Conservation (phyloP, 371 early-diverging fungal species). For the Smittium culicis region DNA sequence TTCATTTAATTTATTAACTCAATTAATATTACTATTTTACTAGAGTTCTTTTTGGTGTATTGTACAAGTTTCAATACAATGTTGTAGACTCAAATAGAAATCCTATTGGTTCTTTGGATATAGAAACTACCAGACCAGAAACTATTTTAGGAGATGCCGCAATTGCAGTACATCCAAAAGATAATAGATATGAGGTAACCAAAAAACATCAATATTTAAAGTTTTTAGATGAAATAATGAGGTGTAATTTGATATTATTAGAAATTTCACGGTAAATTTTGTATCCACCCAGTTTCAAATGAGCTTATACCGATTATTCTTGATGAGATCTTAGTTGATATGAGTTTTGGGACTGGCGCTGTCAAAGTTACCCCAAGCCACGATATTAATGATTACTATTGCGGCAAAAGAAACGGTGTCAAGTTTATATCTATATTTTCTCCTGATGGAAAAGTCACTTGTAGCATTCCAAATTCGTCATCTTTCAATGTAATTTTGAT, state of each 20-base stretch:
- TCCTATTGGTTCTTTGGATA: conserved; percentile 50
- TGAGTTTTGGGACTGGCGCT: conserved; percentile 91
- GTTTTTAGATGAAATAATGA: not conserved
- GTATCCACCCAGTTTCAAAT: conserved; percentile 79
- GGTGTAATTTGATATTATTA: conserved; percentile 13
- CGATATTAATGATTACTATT: conserved; percentile 89
- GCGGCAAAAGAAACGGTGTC: conserved; percentile 75
- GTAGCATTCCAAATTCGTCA: conserved; percentile 35
- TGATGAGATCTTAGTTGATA: conserved; percentile 77
- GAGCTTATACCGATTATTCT: conserved; percentile 75
- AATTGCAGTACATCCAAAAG: conserved; percentile 86
- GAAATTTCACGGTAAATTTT: conserved; percentile 62
- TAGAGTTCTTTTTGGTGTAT: conserved; percentile 68
- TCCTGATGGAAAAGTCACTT: conserved; percentile 62
- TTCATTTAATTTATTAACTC: conserved; percentile 20
- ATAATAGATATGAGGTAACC: conserved; percentile 59
- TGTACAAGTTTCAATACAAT: conserved; percentile 51
- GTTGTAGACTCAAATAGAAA: conserved; percentile 38
- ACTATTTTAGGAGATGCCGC: conserved; percentile 99
- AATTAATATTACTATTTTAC: conserved; percentile 12
- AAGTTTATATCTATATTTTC: conserved; percentile 70
- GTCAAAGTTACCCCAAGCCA: conserved; percentile 99
- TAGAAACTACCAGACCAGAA: conserved; percentile 97
- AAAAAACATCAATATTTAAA: not conserved
- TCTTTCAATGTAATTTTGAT: conserved; percentile 46